Conservation (phyloP, 1,284 basidiomycete species). For the Sparassis latifolia region DNA sequence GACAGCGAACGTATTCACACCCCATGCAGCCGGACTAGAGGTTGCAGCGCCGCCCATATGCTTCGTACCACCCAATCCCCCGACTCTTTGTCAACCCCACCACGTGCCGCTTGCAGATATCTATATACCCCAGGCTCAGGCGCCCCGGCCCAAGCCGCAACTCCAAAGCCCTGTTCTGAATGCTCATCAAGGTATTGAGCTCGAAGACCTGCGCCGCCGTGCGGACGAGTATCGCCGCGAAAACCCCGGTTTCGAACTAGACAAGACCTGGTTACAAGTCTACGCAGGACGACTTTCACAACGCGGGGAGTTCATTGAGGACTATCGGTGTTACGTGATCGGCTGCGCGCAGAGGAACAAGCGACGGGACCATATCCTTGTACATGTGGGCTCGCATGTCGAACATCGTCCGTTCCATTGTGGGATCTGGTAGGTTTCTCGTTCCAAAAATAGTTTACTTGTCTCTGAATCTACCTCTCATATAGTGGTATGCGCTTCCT, state of each 20-base stretch:
- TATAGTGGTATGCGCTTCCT: slow-evolving; percentile 52
- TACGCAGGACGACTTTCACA: slow-evolving; percentile 59
- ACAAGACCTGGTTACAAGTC: slow-evolving; percentile 54
- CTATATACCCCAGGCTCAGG: slow-evolving; percentile 1
- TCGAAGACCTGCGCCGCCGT: slow-evolving; percentile 45
- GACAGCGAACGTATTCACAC: neutral
- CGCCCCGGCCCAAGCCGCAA: neutral
- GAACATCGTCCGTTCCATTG: slow-evolving; percentile 61
- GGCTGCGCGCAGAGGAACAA: slow-evolving; percentile 62
- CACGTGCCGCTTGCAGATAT: slow-evolving; percentile 7
- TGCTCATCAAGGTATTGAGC: slow-evolving; percentile 51
- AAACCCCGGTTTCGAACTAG: slow-evolving; percentile 48
- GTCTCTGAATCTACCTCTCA: neutral
- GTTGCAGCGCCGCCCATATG: neutral
- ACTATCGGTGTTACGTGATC: slow-evolving; percentile 58
- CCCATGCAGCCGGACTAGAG: neutral
- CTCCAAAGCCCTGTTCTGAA: slow-evolving; percentile 25
- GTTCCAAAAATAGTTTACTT: neutral
- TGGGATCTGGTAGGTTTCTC: slow-evolving; percentile 42
- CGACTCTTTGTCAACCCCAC: neutral
- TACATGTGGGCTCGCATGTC: slow-evolving; percentile 64
- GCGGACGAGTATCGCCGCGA: slow-evolving; percentile 45
- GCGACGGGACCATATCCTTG: slow-evolving; percentile 63
- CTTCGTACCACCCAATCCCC: neutral
- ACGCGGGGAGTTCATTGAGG: slow-evolving; percentile 46